These are phyloP conservation scores for Colletotrichum theobromicola DNA, from an alignment of 2,329 filamentous ascomycete species.

Conservation along the genomic window DNA sequence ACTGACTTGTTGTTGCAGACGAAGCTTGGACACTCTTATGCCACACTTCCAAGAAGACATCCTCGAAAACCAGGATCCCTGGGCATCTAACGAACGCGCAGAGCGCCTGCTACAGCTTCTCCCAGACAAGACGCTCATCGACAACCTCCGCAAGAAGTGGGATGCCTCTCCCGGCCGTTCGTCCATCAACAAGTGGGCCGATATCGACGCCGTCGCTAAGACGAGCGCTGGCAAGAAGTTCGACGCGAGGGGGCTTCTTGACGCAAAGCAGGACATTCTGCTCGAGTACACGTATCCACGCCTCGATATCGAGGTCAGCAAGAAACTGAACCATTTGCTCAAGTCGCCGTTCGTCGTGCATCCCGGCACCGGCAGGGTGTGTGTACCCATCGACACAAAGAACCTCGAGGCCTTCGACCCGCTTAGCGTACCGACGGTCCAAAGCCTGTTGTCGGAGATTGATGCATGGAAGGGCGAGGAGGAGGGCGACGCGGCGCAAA, in stretches of 20 bases:
- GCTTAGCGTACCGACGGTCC: conserved; percentile 86
- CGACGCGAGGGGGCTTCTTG: conserved; percentile 75
- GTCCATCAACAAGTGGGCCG: conserved; percentile 86
- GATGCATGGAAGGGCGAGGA: conserved; percentile 72
- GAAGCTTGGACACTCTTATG: conserved; percentile 85
- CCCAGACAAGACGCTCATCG: conserved; percentile 78
- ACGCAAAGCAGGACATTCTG: conserved; percentile 94
- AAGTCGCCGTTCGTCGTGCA: conserved; percentile 98
- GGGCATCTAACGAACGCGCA: conserved; percentile 71
- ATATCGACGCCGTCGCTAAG: conserved; percentile 87
- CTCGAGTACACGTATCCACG: conserved; percentile 98
- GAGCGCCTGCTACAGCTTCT: conserved; percentile 84
- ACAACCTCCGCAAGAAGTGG: conserved; percentile 89
- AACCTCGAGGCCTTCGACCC: conserved; percentile 86
- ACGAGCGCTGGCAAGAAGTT: conserved; percentile 74
- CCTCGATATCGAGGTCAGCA: conserved; percentile 95
- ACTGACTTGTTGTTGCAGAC: conserved; percentile 47
- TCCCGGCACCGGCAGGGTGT: conserved; percentile 90
- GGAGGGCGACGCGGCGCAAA: conserved; percentile 39
- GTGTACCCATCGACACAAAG: conserved; percentile 87
- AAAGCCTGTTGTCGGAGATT: conserved; percentile 81
- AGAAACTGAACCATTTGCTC: conserved; percentile 97
- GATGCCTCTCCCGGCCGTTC: conserved; percentile 78
- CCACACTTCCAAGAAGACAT: conserved; percentile 85
- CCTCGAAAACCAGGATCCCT: conserved; percentile 85